Conservation (phyloP, 225 moss, liverwort and hornwort species). For the Bryoerythrophyllum caledonicum region DNA sequence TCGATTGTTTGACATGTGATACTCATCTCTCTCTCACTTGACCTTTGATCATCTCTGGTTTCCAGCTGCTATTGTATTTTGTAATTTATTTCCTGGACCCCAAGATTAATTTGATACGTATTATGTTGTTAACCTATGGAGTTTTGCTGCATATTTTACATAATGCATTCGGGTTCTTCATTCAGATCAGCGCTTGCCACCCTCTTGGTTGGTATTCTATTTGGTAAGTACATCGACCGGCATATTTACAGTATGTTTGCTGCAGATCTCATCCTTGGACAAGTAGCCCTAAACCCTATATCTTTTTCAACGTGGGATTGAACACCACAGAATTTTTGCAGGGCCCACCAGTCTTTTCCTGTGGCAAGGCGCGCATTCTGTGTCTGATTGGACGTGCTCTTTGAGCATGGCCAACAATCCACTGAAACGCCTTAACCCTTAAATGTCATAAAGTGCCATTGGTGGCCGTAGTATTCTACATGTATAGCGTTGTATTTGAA, state of each 20-base stretch:
- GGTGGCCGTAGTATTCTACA: too few species aligned
- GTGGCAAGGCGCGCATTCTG: too few species aligned
- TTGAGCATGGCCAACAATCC: too few species aligned
- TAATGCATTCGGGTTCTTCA: neutral
- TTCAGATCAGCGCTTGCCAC: neutral
- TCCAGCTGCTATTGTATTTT: neutral
- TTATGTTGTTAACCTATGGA: neutral
- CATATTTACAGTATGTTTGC: neutral
- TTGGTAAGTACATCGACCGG: neutral
- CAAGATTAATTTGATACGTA: neutral
- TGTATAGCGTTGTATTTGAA: too few species aligned
- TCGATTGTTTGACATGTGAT: neutral
- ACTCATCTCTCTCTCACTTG: neutral
- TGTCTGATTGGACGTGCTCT: too few species aligned
- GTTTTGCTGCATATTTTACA: neutral
- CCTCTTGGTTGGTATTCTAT: neutral
- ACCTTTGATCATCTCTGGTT: conserved; percentile 3
- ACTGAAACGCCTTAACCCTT: too few species aligned
- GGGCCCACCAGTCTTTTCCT: too few species aligned
- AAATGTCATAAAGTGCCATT: too few species aligned
- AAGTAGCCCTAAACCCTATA: too few species aligned
- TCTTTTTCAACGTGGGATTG: too few species aligned
- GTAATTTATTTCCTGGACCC: neutral
- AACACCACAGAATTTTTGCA: too few species aligned
- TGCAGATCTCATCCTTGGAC: neutral